phyloP scores from a whole-genome alignment of 2,329 filamentous ascomycete genomes.

The Lasiodiplodia hormozganensis region DNA sequence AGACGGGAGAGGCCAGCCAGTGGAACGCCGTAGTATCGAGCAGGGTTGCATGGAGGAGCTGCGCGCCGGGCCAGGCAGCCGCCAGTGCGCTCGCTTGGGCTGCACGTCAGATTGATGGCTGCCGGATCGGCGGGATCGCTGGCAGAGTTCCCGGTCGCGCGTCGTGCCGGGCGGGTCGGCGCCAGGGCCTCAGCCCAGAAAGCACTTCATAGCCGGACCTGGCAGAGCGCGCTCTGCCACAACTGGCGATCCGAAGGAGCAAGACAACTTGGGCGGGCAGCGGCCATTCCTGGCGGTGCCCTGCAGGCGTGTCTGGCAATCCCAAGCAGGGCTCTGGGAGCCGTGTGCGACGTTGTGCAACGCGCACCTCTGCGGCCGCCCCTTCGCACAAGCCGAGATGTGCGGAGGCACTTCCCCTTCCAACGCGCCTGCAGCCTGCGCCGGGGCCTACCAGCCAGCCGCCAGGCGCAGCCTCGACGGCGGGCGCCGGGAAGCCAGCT shows the following conservation, averaged over 20 bases:
- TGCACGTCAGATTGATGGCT: slow-evolving; percentile 25
- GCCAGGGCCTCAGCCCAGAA: background rate
- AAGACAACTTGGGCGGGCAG: background rate
- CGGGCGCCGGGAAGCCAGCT: background rate
- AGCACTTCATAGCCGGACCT: background rate
- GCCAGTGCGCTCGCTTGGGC: slow-evolving; percentile 26
- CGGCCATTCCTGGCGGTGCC: background rate
- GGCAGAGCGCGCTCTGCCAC: background rate
- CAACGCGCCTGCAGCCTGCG: slow-evolving; percentile 19
- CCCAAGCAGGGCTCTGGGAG: slow-evolving; percentile 8
- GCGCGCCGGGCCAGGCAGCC: background rate
- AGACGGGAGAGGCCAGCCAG: slow-evolving; percentile 8
- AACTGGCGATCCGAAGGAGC: background rate
- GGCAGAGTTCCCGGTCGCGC: slow-evolving; percentile 8
- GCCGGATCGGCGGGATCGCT: slow-evolving; percentile 26
- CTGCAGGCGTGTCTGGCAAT: slow-evolving; percentile 1
- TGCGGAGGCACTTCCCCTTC: slow-evolving; percentile 24
- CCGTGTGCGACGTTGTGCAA: slow-evolving; percentile 20
- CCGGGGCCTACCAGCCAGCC: slow-evolving; percentile 10
- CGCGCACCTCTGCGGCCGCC: slow-evolving; percentile 13
- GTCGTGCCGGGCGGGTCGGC: background rate
- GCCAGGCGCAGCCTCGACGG: background rate
- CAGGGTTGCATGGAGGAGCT: background rate
- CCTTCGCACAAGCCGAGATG: slow-evolving; percentile 25
- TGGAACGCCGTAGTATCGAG: background rate